These are phyloP conservation scores for Epichloe brachyelytri DNA, from an alignment of 2,329 filamentous ascomycete species.

Conservation along the genomic window DNA sequence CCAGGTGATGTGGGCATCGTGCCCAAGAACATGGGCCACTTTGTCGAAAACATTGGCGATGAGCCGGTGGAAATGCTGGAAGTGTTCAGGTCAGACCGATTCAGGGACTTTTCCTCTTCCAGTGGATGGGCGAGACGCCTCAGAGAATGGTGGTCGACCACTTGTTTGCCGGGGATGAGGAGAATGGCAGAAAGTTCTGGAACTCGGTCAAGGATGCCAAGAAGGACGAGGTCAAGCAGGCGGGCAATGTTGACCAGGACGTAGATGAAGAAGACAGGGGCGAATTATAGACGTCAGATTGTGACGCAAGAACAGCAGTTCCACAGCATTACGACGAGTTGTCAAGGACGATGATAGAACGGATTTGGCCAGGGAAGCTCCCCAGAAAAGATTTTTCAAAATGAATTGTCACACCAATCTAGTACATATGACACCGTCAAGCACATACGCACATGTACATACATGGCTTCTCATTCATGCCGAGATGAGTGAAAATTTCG, in stretches of 20 bases:
- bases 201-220: slow-evolving; percentile 47
- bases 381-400: too few species aligned
- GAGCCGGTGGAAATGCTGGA: slow-evolving; percentile 66
- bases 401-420: too few species aligned
- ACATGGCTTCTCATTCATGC: too few species aligned
- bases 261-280: neutral
- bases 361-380: too few species aligned
- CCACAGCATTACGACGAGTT: too few species aligned
- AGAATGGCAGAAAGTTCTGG: slow-evolving; percentile 50
- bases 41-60: slow-evolving; percentile 70
- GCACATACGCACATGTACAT: too few species aligned
- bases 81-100: slow-evolving; percentile 59
- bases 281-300: neutral
- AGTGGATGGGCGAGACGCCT: slow-evolving; percentile 65
- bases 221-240: slow-evolving; percentile 36
- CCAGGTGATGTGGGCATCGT: slow-evolving; percentile 68
- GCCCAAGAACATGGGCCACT: slow-evolving; percentile 65
- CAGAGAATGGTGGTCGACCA: slow-evolving; percentile 53
- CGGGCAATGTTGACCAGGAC: neutral
- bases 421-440: too few species aligned
- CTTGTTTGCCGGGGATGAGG: slow-evolving; percentile 47
- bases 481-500: too few species aligned
- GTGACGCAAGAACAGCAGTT: too few species aligned
- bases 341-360: too few species aligned
- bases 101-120: slow-evolving; percentile 62